Percentiles rank a stretch among this genome's conserved stretches.
These are phyloP conservation scores for Sarcodon sp. DNA, from an alignment of 768 basidiomycete genomes.

Conservation along the genomic window DNA sequence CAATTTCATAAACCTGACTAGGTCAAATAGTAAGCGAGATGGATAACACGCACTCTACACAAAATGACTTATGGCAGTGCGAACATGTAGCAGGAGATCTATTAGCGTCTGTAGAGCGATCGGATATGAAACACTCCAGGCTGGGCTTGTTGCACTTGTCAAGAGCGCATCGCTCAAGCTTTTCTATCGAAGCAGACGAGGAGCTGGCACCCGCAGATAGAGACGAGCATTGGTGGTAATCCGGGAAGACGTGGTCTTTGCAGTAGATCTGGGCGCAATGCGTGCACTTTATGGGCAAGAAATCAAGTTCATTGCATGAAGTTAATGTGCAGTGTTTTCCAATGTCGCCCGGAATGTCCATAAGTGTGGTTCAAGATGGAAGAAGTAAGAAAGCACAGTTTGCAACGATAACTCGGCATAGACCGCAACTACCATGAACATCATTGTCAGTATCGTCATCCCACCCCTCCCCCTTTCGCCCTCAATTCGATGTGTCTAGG, in stretches of 20 bases:
- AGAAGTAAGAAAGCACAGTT: not conserved
- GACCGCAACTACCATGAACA: conserved; percentile 44
- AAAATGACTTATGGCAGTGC: conserved; percentile 45
- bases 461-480: not conserved
- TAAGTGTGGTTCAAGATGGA: conserved; percentile 5
- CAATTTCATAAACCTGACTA: conserved; percentile 2
- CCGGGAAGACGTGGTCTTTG: conserved; percentile 43
- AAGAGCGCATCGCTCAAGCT: conserved; percentile 36
- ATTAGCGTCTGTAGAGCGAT: conserved; percentile 12
- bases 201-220: too few relatives aligned
- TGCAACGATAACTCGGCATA: not conserved
- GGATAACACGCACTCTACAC: conserved; percentile 36
- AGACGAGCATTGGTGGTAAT: conserved; percentile 41
- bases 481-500: conserved; percentile 33
- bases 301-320: conserved; percentile 53
- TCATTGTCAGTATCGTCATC: conserved; percentile 41
- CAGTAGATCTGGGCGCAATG: conserved; percentile 49
- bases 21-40: not conserved
- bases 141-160: conserved; percentile 40
- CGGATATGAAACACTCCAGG: conserved; percentile 27
- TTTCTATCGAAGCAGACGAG: conserved; percentile 3
- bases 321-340: conserved; percentile 54
- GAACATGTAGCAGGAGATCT: conserved; percentile 29
- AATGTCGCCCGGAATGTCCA: conserved; percentile 32
- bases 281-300: conserved; percentile 61